Evolutionary conservation across 1,284 basidiomycete genomes (phyloP).

Genomic region (Inonotus hispidus): DNA sequence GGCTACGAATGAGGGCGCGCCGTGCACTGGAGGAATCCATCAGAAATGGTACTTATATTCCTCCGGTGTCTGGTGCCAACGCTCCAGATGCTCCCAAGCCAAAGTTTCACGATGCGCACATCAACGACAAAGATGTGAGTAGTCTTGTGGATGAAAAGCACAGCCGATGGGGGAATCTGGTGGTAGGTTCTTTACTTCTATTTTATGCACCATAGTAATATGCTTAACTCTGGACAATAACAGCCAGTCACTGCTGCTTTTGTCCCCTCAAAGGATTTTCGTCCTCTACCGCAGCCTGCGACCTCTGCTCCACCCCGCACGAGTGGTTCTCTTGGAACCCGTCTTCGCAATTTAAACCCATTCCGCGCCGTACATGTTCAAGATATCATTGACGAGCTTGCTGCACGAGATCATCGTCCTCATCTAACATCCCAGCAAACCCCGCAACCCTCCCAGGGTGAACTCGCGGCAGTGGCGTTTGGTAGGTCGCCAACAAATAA

Average conservation of each 20-base stretch:
- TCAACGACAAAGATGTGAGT: constrained; percentile 24
- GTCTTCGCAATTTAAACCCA: not conserved
- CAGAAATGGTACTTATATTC: constrained; percentile 52
- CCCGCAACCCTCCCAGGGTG: not conserved
- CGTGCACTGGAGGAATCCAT: constrained; percentile 55
- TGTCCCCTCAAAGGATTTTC: not conserved
- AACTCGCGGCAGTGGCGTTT: constrained; percentile 8
- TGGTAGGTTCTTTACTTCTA: not conserved
- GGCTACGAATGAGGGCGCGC: constrained; percentile 52
- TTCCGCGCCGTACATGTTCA: not conserved
- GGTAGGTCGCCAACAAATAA: too few species aligned
- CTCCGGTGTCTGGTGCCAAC: constrained; percentile 25
- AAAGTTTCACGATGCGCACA: constrained; percentile 41
- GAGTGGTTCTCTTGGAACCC: too few species aligned
- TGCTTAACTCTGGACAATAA: not conserved
- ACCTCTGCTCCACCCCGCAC: not conserved
- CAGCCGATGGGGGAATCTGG: not conserved
- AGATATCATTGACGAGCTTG: constrained; percentile 10
- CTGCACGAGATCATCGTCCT: constrained; percentile 1
- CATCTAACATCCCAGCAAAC: not conserved
- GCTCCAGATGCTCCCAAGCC: constrained; percentile 35
- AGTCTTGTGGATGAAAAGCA: constrained; percentile 2
- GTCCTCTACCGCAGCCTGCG: not conserved
- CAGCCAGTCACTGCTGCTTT: constrained; percentile 10
- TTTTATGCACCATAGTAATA: not conserved